These are phyloP conservation scores for Phoma herbarum DNA, from an alignment of 2,329 filamentous ascomycete genomes.

Conservation along the genomic window DNA sequence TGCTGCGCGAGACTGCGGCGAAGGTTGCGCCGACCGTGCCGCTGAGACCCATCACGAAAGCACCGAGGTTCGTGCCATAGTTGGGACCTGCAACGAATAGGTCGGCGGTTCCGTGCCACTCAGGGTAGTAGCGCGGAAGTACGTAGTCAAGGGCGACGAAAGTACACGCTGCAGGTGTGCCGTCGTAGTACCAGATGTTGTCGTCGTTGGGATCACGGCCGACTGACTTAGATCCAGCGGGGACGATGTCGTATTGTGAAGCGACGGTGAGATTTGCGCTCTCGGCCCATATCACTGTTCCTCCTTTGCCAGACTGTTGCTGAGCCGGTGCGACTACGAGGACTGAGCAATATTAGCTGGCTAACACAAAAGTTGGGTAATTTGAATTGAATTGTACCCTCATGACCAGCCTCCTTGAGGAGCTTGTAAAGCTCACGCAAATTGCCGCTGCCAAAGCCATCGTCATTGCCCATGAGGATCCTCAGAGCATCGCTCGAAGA, in stretches of 20 bases:
- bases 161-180: slow-evolving; percentile 64
- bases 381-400: slow-evolving; percentile 23
- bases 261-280: slow-evolving; percentile 53
- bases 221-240: slow-evolving; percentile 58
- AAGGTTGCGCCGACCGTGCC: slow-evolving; percentile 58
- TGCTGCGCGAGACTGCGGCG: slow-evolving; percentile 58
- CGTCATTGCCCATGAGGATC: slow-evolving; percentile 53
- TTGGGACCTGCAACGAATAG: slow-evolving; percentile 66
- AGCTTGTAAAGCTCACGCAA: slow-evolving; percentile 46
- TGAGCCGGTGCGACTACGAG: slow-evolving; percentile 55
- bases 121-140: slow-evolving; percentile 53
- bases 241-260: slow-evolving; percentile 58
- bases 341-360: slow-evolving; percentile 33
- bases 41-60: slow-evolving; percentile 54
- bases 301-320: slow-evolving; percentile 59
- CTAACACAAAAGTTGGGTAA: no score
- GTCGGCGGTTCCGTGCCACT: slow-evolving; percentile 61
- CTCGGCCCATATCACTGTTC: slow-evolving; percentile 56
- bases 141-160: slow-evolving; percentile 67
- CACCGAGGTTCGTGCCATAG: slow-evolving; percentile 63
- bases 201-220: slow-evolving; percentile 62
- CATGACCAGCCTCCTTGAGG: slow-evolving; percentile 40
- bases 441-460: slow-evolving; percentile 51
- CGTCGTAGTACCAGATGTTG: slow-evolving; percentile 69
- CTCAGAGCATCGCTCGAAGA: slow-evolving; percentile 36